Base-by-base conservation (phyloP, 306 rosid genomes). In the Pterocarpus santalinus region DNA sequence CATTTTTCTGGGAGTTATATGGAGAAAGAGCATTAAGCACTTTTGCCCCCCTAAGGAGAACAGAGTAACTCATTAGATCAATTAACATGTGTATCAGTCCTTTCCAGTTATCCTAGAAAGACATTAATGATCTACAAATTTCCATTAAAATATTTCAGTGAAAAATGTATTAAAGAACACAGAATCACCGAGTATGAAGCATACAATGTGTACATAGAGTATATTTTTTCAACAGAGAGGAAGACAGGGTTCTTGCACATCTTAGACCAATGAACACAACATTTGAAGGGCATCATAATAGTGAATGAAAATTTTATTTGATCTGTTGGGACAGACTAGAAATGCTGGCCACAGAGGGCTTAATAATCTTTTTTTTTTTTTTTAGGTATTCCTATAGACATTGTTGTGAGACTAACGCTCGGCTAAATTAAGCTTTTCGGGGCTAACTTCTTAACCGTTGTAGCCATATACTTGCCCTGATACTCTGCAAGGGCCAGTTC, bases 401-500 rank as follows among this genome's bases (percentile, higher is more conserved):
- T 22, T 22, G 1, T 22, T 22, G 28, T 22, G 28, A 22, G 28
- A 22, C 28, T 22, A 22, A 22, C 28, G 28, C 28, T 22, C 28
- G 28, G 28, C 28, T 22, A 22, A 22, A 22, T 22, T 22, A 22
- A 84, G 38, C 56, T 34, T 77, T 83, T 71, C 7, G 73, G 70
- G 51, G 75, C 82, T 36, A 89, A 82, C 81, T 82, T 88, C 75
- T 86, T 88, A 56, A 93, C 91, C 5, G 87, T 36, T 38, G 83
- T 71, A 56, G 97, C 97, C 97, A 93, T 91, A 90, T 93, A 78
- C 35, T 60, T 88, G 43, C 96, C 97, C 63, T 93, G 97, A 88
- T 91, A 89, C 83, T 87, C 90, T 11, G 97, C 97, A 9, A 91
- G 86, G 38, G 89, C 86, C 52, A 91, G 67, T 76, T 93, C 96